Evolutionary conservation across 371 early-diverging fungal species (phyloP).

Genomic region (Conidiobolus incongruus): DNA sequence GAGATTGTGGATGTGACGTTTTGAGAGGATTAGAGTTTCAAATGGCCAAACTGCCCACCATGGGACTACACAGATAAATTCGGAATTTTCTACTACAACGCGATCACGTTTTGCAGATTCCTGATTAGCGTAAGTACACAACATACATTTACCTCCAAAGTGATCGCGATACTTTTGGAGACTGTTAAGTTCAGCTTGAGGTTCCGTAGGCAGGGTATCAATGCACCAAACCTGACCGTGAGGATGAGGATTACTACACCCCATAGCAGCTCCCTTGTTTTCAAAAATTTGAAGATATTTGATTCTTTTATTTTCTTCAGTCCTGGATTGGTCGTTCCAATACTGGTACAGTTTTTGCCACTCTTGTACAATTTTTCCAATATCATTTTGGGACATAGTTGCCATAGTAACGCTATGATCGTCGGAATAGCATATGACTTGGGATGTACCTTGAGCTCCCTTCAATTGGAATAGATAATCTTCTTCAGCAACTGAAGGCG

Average conservation of each 20-base stretch:
- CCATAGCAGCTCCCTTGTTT: slow-evolving; percentile 91
- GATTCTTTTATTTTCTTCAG: too few species aligned
- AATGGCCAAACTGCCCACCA: slow-evolving; percentile 95
- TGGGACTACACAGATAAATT: slow-evolving; percentile 66
- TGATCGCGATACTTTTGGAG: slow-evolving; percentile 23
- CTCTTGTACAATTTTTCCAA: slow-evolving; percentile 36
- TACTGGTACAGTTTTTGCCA: slow-evolving; percentile 41
- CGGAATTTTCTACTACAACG: slow-evolving; percentile 50
- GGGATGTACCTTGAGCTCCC: slow-evolving; percentile 34
- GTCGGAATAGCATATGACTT: slow-evolving; percentile 78
- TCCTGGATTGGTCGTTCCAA: slow-evolving; percentile 10
- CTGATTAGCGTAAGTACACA: slow-evolving; percentile 53
- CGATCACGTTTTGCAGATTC: slow-evolving; percentile 30
- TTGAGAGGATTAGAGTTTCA: slow-evolving; percentile 66
- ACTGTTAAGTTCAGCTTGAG: slow-evolving; percentile 34
- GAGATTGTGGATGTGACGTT: slow-evolving; percentile 30
- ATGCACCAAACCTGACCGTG: slow-evolving; percentile 83
- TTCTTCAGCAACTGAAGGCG: background rate
- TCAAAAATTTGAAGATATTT: slow-evolving; percentile 79
- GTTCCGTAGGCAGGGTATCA: slow-evolving; percentile 56
- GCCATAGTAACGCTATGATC: slow-evolving; percentile 73
- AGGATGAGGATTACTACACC: slow-evolving; percentile 89
- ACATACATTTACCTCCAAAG: slow-evolving; percentile 28
- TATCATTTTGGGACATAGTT: slow-evolving; percentile 38
- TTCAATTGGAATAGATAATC: too few species aligned